phyloP scores from a whole-genome alignment of 1,284 basidiomycete genomes.

The Hemileia vastatrix region DNA sequence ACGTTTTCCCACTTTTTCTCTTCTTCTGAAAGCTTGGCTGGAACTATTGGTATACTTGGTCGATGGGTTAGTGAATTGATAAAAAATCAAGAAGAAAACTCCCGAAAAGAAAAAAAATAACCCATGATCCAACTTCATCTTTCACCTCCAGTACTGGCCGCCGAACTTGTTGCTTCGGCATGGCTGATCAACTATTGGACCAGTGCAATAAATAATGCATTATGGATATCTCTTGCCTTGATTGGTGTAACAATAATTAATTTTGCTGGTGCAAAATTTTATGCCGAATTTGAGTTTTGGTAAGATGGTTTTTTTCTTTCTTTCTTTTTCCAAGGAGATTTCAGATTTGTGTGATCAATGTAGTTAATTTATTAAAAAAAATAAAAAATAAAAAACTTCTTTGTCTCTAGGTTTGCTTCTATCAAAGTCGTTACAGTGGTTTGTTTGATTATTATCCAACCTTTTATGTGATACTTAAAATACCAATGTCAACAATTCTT shows the following conservation, averaged over 20 bases:
- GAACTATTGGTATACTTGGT: constrained; percentile 3
- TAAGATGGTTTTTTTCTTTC: background rate
- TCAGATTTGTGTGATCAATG: no score
- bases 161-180: constrained; percentile 65
- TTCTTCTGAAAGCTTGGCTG: background rate
- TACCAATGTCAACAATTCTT: background rate
- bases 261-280: constrained; percentile 54
- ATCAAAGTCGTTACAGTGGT: constrained; percentile 22
- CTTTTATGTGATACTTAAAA: background rate
- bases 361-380: no score
- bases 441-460: background rate
- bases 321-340: background rate
- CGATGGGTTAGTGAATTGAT: no score
- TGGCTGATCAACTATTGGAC: constrained; percentile 70
- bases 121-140: background rate
- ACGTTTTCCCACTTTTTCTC: background rate
- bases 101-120: no score
- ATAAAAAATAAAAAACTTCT: no score
- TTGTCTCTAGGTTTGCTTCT: constrained; percentile 16
- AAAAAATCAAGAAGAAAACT: no score
- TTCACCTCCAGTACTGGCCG: constrained; percentile 52
- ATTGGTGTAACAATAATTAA: constrained; percentile 66
- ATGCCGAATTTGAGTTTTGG: constrained; percentile 22
- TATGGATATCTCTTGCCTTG: constrained; percentile 66
- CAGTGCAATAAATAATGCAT: constrained; percentile 54